Evolutionary conservation across 371 early-diverging fungal genomes (phyloP), one percentile per base, ranked within the genome.

Genomic region (Thermomucor indicae-seudaticae): DNA sequence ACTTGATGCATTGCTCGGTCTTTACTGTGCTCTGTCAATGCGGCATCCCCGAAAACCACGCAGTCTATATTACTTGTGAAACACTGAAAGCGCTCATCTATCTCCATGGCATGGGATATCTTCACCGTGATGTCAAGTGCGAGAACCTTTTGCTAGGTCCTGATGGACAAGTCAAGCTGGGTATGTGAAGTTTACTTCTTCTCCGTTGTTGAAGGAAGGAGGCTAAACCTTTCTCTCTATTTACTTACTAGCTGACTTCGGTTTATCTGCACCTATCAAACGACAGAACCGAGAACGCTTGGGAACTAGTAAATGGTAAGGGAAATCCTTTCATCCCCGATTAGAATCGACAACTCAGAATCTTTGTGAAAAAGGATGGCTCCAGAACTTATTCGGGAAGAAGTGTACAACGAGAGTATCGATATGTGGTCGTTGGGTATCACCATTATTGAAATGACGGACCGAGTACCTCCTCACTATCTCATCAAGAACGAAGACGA

Each of bases 361-460:
- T n/a, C n/a, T n/a, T n/a, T 27, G 8, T 45, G 30, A 28, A 39
- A 32, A 44, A 65, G 98, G 69, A 78, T 99, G 63, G 91, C 95
- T 5, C 93, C 90, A 43, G 96, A 95, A 75, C 93, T 98, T 83
- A 90, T 95, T 23, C 89, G 90, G 57, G 90, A 93, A 29, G 78
- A 85, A 49, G 85, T 81, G 42, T 93, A 99, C 70, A 81, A 81
- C 46, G 83, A 83, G 34, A 81, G 81, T 20, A 94, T 98, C 12
- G 99, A 99, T 67, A 72, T 98, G 62, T 99, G 99, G 99, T 90
- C 95, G 28, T 69, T 99, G 30, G 99, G 99, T n/a, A 91, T 99
- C 27, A 69, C 75, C 35, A 59, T 75, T 30, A 75, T 75, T 51
- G 75, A 75, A 58, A 75, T 75, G 75, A 75, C 71, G 75, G 75